Evolutionary conservation across 805 yeast genomes (phyloP), one percentile per base, ranked within the genome.

Genomic region (Pichia ethanolica): DNA sequence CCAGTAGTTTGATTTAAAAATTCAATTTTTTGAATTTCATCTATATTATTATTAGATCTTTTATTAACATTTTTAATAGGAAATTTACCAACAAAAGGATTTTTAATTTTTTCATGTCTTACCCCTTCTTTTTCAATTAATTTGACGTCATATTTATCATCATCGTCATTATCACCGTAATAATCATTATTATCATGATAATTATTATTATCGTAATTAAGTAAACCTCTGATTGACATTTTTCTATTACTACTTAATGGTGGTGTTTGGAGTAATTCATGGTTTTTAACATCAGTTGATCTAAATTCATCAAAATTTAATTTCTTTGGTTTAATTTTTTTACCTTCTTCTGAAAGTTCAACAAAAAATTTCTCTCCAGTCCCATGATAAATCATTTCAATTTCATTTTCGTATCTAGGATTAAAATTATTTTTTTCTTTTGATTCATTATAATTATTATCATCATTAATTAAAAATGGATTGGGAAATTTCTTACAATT

Each of bases 311-410:
- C 56, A 47, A 71, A 71, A 35, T 59, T 59, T 37, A 74, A 57
- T 42, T 58, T 62, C 46, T 62, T 71, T 0, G 79, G 79, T 56
- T 67, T 69, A 39, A 72, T 61, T 7, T 57, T 57, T 42, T 61
- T 57, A 43, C 72, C 70, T 9, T 52, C 53, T 13, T 62, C 63
- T 26, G 66, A 60, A 38, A 73, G 53, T 34, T 58, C 55, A 43
- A 60, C 57, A 9, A 63, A 57, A 7, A 63, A 57, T 30, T 63
- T 64, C 49, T 71, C 63, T 3, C 78, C 78, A 0, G 75, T 72
- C 46, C 67, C 68, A 50, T 65, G 68, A 57, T 73, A 68, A 34
- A 72, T 55, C 51, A 67, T 58, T 52, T 74, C 78, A 46, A 70
- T 60, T 44, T 69, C 71, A 13, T 68, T 61, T 25, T 66, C 68